A percentile compares a stretch with the other conserved stretches of the same genome.
These are phyloP conservation scores for Trichoderma sp. DNA, from an alignment of 2,329 filamentous ascomycete genomes.

Conservation along the genomic window DNA sequence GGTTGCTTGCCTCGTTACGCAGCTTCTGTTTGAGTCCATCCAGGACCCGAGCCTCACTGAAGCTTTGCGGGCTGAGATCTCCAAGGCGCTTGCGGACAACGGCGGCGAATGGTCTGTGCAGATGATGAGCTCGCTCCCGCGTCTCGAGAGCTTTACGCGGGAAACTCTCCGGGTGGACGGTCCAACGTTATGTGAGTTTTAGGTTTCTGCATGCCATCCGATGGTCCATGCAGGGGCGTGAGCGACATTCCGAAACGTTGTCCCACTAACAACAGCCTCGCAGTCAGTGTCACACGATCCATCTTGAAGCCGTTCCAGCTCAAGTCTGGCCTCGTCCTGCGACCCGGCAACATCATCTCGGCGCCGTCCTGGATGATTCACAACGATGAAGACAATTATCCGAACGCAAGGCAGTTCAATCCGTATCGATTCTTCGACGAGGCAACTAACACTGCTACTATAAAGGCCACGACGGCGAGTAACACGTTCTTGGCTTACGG, in stretches of 20 bases:
- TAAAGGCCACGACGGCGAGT: slow-evolving; percentile 17
- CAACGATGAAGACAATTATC: slow-evolving; percentile 26
- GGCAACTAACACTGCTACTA: slow-evolving; percentile 15
- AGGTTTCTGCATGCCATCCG: background rate
- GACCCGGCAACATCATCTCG: slow-evolving; percentile 17
- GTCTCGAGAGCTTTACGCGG: slow-evolving; percentile 24
- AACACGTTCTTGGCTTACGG: slow-evolving; percentile 25
- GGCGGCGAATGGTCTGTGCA: slow-evolving; percentile 19
- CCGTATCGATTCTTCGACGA: slow-evolving; percentile 27
- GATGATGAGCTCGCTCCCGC: slow-evolving; percentile 23
- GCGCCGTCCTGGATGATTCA: slow-evolving; percentile 22
- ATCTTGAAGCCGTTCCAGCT: slow-evolving; percentile 17
- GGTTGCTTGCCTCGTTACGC: slow-evolving; percentile 20
- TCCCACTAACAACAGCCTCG: slow-evolving; percentile 3
- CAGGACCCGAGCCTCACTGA: background rate
- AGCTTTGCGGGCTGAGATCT: slow-evolving; percentile 5
- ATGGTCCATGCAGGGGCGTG: background rate
- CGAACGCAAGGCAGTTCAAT: slow-evolving; percentile 18
- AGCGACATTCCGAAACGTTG: background rate
- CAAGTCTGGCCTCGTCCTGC: slow-evolving; percentile 9
- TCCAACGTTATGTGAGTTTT: slow-evolving; percentile 24
- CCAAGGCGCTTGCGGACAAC: background rate
- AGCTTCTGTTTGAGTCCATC: slow-evolving; percentile 21
- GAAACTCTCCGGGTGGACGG: slow-evolving; percentile 25
- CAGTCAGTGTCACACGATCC: slow-evolving; percentile 25